A percentile compares a stretch with the other conserved stretches of the same genome.
These are phyloP conservation scores for Rossbeevera mucosa DNA, from an alignment of 768 basidiomycete species.

Conservation along the genomic window DNA sequence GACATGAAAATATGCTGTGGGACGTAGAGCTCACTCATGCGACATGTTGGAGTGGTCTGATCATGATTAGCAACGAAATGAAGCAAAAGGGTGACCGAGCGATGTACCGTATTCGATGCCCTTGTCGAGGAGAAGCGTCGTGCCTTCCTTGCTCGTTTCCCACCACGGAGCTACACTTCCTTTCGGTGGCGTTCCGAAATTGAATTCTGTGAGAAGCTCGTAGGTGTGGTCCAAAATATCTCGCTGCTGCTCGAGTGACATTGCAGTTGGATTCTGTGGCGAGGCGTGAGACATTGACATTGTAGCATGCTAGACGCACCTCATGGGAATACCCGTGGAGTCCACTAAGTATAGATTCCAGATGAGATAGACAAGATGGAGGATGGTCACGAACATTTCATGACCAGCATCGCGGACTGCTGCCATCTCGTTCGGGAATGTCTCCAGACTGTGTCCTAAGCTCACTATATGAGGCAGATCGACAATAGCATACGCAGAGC, in stretches of 20 bases:
- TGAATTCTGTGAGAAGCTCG: slow-evolving; percentile 62
- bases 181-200: slow-evolving; percentile 53
- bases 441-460: slow-evolving; percentile 66
- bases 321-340: slow-evolving; percentile 73
- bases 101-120: slow-evolving; percentile 66
- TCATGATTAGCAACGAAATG: slow-evolving; percentile 4
- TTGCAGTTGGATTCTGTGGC: slow-evolving; percentile 51
- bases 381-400: slow-evolving; percentile 46
- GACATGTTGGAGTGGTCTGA: slow-evolving; percentile 56
- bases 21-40: slow-evolving; percentile 39
- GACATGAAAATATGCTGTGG: not conserved
- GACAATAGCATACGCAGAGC: not conserved
- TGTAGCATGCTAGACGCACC: slow-evolving; percentile 22
- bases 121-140: slow-evolving; percentile 58
- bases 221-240: slow-evolving; percentile 66
- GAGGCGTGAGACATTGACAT: not conserved
- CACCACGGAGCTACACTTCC: slow-evolving; percentile 77
- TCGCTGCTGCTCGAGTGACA: slow-evolving; percentile 63
- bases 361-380: not conserved
- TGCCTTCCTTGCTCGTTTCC: slow-evolving; percentile 69
- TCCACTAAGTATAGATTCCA: slow-evolving; percentile 36
- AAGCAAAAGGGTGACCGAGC: not conserved
- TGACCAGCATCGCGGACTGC: slow-evolving; percentile 69
- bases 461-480: not conserved
- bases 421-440: slow-evolving; percentile 67